Conservation (phyloP, 2,329 filamentous ascomycete genomes). For the Helminthosporium solani region DNA sequence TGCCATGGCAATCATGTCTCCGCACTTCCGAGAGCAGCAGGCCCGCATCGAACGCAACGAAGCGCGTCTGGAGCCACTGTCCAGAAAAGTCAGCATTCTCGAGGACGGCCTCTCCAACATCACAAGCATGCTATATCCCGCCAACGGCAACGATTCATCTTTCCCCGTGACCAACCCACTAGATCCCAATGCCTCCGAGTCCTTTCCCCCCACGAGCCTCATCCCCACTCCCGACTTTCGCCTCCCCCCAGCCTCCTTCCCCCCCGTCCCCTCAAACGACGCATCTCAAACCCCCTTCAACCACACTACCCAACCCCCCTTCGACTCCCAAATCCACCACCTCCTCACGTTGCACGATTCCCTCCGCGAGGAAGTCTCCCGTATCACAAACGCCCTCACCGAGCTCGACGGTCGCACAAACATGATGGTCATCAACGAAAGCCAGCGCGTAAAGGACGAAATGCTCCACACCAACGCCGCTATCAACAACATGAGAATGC, state of each 20-base stretch:
- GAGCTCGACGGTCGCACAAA: conserved; percentile 62
- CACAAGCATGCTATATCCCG: conserved; percentile 44
- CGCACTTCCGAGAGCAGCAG: conserved; percentile 46
- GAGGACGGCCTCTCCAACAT: conserved; percentile 48
- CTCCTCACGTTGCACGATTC: conserved; percentile 62
- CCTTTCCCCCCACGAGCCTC: conserved; percentile 38
- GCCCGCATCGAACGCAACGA: conserved; percentile 48
- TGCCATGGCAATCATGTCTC: conserved; percentile 50
- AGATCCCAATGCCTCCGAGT: conserved; percentile 32
- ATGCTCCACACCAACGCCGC: conserved; percentile 62
- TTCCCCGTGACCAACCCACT: conserved; percentile 36
- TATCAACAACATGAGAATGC: conserved; percentile 59
- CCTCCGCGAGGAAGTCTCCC: conserved; percentile 59
- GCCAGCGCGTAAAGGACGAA: conserved; percentile 61
- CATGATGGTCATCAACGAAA: conserved; percentile 65
- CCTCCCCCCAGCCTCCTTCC: conserved; percentile 37
- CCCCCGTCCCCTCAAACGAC: conserved; percentile 29
- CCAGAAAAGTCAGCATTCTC: conserved; percentile 47
- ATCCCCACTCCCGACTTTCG: conserved; percentile 34
- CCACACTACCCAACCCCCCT: conserved; percentile 37
- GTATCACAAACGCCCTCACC: conserved; percentile 55
- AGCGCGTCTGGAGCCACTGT: conserved; percentile 45
- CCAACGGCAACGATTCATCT: conserved; percentile 32
- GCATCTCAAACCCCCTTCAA: conserved; percentile 13
- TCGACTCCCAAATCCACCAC: conserved; percentile 55